These are phyloP conservation scores for Calonectria leucothoes DNA, from an alignment of 2,329 filamentous ascomycete species.

Conservation along the genomic window DNA sequence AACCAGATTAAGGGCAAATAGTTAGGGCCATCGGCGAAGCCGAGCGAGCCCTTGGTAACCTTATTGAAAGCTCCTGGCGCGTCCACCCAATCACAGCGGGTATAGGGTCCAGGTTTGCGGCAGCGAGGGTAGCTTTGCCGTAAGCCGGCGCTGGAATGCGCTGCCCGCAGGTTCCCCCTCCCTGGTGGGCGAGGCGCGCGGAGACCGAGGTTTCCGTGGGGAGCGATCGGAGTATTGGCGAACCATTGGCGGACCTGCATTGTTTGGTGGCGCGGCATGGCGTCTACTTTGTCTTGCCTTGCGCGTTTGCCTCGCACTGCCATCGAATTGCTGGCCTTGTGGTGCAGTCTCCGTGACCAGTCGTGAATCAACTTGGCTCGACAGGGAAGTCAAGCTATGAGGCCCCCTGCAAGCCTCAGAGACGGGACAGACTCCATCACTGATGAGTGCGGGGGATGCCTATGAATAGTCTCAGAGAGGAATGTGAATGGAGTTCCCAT, in stretches of 20 bases:
- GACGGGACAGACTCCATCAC: constrained; percentile 1
- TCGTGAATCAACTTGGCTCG: constrained; percentile 12
- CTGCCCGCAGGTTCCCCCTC: constrained; percentile 22
- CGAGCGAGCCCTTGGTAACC: constrained; percentile 41
- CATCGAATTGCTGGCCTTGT: neutral
- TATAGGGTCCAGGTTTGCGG: constrained; percentile 8
- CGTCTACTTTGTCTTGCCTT: constrained; percentile 15
- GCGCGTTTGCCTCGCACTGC: neutral
- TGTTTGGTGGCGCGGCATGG: constrained; percentile 3
- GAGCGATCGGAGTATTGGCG: constrained; percentile 9
- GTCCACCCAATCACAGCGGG: constrained; percentile 28
- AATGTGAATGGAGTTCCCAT: constrained; percentile 5
- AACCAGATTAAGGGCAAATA: constrained; percentile 31
- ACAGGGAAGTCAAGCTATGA: constrained; percentile 1
- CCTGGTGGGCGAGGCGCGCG: constrained; percentile 29
- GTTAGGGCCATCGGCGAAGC: constrained; percentile 41
- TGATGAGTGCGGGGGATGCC: neutral
- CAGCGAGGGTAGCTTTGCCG: constrained; percentile 23
- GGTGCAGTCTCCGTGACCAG: neutral
- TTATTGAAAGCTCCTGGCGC: constrained; percentile 30
- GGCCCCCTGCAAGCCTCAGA: neutral
- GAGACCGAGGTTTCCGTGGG: constrained; percentile 24
- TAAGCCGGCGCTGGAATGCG: constrained; percentile 42
- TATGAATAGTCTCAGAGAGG: neutral
- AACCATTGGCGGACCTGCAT: constrained; percentile 10